Base-by-base conservation (phyloP, 345 rosid genomes). In the Dovyalis caffra region DNA sequence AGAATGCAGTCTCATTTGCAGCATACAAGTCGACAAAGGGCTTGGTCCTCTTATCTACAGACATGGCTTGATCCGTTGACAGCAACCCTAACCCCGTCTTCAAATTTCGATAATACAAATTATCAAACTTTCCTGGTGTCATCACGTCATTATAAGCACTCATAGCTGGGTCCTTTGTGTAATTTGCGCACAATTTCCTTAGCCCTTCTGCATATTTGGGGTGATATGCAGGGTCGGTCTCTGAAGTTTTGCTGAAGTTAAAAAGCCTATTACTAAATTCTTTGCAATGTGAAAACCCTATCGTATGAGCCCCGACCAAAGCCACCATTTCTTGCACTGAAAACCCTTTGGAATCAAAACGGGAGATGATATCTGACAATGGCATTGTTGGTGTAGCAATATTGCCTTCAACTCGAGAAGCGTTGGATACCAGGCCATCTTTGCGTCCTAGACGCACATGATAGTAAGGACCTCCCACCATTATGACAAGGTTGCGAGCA, bases 281-380 rank as follows among this genome's bases (percentile, higher is more conserved):
- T 35, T 66, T 80, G 69, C 92, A 89, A 40, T 89, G 89, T 15
- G 92, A 77, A 73, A 89, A 89, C 40, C 92, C 92, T 15, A 89
- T 89, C 1, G 92, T 89, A 78, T 89, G 92, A 3, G 75, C 69
- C 1, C 79, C 79, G 31, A 21, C 16, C 58, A 76, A 31, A 8
- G 78, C 78, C 47, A 76, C 78, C 78, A 76, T 69, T 25, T 76
- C 78, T 60, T 62, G 73, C 14, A 57, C 78, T 11, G 78, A 38
- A 23, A 68, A 76, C 16, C 73, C 73, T 47, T 33, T 68, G 31
- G 73, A 40, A 0, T 45, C 3, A 51, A 76, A 76, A 3, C 58
- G 25, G 23, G 58, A n/a, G 51, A 69, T 69, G 40, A 76, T 68
- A 21, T 68, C 29, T 2, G 73, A 32, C 28, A 69, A 21, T 45